Conservation (phyloP, 768 basidiomycete species). For the Fomitopsis serialis region DNA sequence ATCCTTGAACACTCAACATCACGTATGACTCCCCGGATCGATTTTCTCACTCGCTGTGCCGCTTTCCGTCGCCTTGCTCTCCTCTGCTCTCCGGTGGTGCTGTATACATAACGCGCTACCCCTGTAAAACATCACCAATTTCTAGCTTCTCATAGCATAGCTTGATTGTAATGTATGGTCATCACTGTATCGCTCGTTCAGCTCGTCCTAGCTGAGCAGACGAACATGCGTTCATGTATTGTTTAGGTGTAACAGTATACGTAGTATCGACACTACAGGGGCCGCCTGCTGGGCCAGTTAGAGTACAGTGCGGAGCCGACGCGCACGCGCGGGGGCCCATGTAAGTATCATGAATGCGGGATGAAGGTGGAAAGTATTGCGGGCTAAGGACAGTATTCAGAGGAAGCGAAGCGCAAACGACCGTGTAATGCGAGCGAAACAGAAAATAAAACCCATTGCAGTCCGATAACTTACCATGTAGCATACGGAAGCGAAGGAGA, state of each 20-base stretch:
- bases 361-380: neutral
- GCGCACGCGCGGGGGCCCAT: neutral
- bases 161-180: too few relatives aligned
- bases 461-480: conserved; percentile 2
- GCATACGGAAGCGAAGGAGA: neutral
- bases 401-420: neutral
- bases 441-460: neutral
- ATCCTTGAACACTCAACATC: too few relatives aligned
- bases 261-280: too few relatives aligned
- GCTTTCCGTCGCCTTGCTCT: too few relatives aligned
- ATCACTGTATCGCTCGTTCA: too few relatives aligned
- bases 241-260: too few relatives aligned
- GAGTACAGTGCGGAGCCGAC: neutral
- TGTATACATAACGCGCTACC: too few relatives aligned
- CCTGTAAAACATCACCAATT: too few relatives aligned
- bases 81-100: too few relatives aligned
- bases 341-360: neutral
- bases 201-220: too few relatives aligned
- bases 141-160: too few relatives aligned
- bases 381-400: neutral
- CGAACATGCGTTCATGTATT: too few relatives aligned
- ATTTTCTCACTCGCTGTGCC: neutral
- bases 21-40: neutral
- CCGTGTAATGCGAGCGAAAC: neutral
- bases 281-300: neutral